phyloP scores from a whole-genome alignment of 163 green algal genomes.

The Scenedesmus sp. region DNA sequence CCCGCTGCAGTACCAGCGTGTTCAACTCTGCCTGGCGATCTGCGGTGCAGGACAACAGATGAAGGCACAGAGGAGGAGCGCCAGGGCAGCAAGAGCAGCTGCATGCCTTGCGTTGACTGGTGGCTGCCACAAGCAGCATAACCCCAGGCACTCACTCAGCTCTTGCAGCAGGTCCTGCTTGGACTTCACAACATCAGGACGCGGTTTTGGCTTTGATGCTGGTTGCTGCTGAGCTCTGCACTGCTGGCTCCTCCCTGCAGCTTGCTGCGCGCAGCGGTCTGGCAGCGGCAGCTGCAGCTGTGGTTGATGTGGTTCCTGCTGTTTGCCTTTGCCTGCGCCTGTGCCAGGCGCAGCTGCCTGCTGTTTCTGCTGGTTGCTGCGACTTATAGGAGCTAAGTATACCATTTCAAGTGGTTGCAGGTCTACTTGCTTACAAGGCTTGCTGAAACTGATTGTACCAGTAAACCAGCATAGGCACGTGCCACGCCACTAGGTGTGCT shows the following conservation, averaged over 20 bases:
- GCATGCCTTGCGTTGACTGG: too few relatives aligned
- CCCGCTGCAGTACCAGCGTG: constrained; percentile 31
- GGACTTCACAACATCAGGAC: background rate
- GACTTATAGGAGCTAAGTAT: constrained; percentile 38
- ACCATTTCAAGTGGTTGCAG: constrained; percentile 17
- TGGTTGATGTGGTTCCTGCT: constrained; percentile 5
- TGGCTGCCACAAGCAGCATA: too few relatives aligned
- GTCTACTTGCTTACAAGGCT: too few relatives aligned
- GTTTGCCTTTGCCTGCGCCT: background rate
- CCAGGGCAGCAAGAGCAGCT: background rate
- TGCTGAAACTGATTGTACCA: background rate
- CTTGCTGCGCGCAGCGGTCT: background rate
- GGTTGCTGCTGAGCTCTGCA: background rate
- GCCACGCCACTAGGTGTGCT: background rate
- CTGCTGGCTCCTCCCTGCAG: background rate
- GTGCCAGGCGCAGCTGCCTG: background rate
- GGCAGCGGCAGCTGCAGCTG: background rate
- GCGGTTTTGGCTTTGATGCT: constrained; percentile 1
- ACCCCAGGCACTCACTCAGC: constrained; percentile 20
- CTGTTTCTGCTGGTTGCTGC: constrained; percentile 15
- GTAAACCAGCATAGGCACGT: background rate
- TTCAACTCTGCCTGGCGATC: constrained; percentile 20
- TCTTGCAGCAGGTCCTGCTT: constrained; percentile 16
- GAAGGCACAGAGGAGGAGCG: too few relatives aligned
- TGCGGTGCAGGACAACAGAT: background rate